Evolutionary conservation across 257 asterid genomes (phyloP).

Genomic region (Ilex aquifolium): DNA sequence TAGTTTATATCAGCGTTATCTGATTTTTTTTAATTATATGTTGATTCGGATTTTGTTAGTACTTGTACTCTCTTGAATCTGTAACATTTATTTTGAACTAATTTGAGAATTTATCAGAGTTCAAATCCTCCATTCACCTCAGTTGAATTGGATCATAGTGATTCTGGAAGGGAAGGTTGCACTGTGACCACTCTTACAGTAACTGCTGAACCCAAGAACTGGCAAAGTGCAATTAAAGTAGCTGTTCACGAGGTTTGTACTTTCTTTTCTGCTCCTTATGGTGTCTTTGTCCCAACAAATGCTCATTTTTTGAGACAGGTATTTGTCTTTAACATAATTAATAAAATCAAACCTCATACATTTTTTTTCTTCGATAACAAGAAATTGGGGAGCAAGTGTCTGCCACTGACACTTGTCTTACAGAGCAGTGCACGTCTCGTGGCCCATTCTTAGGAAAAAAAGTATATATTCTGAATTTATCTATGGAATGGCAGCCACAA

Average conservation of each 20-base stretch:
- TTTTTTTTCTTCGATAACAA: no score
- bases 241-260: conserved; percentile 96
- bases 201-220: conserved; percentile 92
- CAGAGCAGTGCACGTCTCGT: no score
- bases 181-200: conserved; percentile 96
- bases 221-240: conserved; percentile 89
- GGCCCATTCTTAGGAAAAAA: no score
- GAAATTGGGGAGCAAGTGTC: no score
- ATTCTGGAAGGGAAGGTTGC: conserved; percentile 99
- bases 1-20: neutral
- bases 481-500: neutral
- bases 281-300: no score
- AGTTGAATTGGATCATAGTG: conserved; percentile 97
- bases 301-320: no score
- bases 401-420: no score
- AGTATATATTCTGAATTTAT: neutral
- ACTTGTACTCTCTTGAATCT: neutral
- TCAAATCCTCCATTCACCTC: conserved; percentile 98
- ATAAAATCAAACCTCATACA: no score
- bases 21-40: neutral
- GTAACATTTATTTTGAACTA: conserved; percentile 19
- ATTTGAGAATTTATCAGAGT: conserved; percentile 54
- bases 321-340: no score
- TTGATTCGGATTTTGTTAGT: neutral
- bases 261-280: conserved; percentile 1